phyloP scores from a whole-genome alignment of 345 rosid species.

The Melastoma malabathricum region DNA sequence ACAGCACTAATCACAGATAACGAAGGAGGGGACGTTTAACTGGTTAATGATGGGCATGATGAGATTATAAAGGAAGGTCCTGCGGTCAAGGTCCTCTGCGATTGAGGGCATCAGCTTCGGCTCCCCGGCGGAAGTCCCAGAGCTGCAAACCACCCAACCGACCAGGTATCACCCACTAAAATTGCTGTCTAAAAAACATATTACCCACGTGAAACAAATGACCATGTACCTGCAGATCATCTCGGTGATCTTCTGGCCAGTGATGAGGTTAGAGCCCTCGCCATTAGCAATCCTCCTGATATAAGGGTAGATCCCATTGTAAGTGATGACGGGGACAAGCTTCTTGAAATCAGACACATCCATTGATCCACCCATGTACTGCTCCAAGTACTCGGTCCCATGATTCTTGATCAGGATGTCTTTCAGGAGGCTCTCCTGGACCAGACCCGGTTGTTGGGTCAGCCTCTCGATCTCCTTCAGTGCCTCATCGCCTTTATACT shows the following conservation, averaged over 20 bases:
- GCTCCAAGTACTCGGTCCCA: constrained; percentile 39
- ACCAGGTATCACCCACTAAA: not conserved
- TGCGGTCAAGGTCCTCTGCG: constrained; percentile 50
- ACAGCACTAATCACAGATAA: too few species aligned
- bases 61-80: constrained; percentile 56
- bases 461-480: constrained; percentile 42
- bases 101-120: constrained; percentile 54
- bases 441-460: constrained; percentile 30
- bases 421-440: constrained; percentile 33
- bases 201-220: not conserved
- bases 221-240: constrained; percentile 50
- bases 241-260: constrained; percentile 42
- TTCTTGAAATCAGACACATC: constrained; percentile 27
- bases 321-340: constrained; percentile 35
- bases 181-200: not conserved
- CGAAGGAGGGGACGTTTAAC: constrained; percentile 13
- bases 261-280: constrained; percentile 39
- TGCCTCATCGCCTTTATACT: constrained; percentile 45
- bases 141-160: constrained; percentile 23
- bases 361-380: constrained; percentile 29
- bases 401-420: constrained; percentile 30
- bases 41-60: constrained; percentile 55
- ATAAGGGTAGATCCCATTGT: constrained; percentile 40
- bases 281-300: constrained; percentile 52
- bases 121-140: constrained; percentile 64